Percentiles rank a stretch among this genome's conserved stretches.
Evolutionary conservation across 73 alveolate genomes (phyloP).

Genomic region (Paramecium caudatum): DNA sequence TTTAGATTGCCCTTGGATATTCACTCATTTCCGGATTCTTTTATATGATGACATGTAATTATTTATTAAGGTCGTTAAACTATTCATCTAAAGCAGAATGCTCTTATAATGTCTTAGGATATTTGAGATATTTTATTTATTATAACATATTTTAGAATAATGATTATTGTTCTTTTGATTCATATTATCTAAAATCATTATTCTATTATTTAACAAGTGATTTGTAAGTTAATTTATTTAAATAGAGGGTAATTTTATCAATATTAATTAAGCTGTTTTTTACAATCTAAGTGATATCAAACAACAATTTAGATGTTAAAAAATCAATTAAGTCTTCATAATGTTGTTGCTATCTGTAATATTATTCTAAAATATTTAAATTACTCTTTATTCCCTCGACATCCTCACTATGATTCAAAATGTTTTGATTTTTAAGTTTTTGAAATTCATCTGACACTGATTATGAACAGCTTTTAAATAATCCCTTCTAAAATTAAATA

Average conservation of each 20-base stretch:
- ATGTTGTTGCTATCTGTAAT: background rate
- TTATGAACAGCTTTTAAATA: conserved; percentile 9
- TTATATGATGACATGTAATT: conserved; percentile 33
- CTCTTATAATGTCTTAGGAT: background rate
- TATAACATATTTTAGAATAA: background rate
- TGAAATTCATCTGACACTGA: background rate
- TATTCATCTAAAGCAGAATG: background rate
- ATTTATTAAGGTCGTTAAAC: conserved; percentile 42
- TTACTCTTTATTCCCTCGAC: background rate
- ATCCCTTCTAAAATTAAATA: background rate
- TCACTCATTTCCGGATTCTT: conserved; percentile 16
- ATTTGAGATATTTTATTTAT: conserved; percentile 11
- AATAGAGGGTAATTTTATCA: conserved; percentile 35
- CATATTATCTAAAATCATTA: conserved; percentile 21
- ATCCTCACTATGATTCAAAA: background rate
- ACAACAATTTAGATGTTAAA: background rate
- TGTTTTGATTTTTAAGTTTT: background rate
- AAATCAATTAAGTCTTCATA: conserved; percentile 43
- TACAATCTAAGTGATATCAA: conserved; percentile 43
- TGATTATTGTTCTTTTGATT: background rate
- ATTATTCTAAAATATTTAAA: background rate
- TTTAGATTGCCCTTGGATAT: conserved; percentile 17
- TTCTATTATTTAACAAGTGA: background rate
- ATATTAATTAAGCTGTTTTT: conserved; percentile 61
- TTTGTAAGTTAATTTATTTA: background rate